phyloP scores from a whole-genome alignment of 495 filamentous ascomycete genomes.

The Penicillium canariense region DNA sequence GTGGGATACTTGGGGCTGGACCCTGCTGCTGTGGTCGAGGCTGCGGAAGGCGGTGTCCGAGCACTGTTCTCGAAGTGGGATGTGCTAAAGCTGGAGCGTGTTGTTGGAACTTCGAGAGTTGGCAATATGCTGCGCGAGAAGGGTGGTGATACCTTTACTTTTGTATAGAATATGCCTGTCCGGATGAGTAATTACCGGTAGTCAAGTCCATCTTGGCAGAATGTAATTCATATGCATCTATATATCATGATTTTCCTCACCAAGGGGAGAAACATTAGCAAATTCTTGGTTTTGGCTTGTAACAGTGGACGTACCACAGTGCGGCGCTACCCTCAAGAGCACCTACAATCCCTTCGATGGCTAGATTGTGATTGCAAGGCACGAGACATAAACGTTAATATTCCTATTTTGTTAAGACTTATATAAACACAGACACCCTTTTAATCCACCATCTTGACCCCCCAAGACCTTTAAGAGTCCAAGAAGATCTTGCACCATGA shows the following conservation, averaged over 20 bases:
- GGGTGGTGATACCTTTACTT: conserved; percentile 81
- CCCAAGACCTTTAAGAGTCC: too few relatives aligned
- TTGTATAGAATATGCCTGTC: conserved; percentile 29
- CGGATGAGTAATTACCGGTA: not conserved
- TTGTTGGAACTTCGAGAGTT: conserved; percentile 77
- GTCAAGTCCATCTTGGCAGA: not conserved
- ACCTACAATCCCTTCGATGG: too few relatives aligned
- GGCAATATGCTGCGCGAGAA: conserved; percentile 66
- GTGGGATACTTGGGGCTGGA: conserved; percentile 63
- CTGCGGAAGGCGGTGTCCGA: conserved; percentile 52
- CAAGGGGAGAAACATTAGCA: too few relatives aligned
- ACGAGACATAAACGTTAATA: too few relatives aligned
- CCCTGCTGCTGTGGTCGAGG: conserved; percentile 34
- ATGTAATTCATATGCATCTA: not conserved
- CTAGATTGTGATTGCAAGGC: too few relatives aligned
- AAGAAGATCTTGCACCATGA: too few relatives aligned
- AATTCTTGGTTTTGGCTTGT: too few relatives aligned
- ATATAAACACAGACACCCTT: too few relatives aligned
- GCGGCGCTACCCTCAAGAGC: too few relatives aligned
- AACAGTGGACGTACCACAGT: too few relatives aligned
- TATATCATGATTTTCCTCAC: not conserved
- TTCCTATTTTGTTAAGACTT: too few relatives aligned
- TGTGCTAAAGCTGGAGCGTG: conserved; percentile 78
- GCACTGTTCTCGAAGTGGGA: conserved; percentile 87
- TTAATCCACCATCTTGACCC: too few relatives aligned